These are phyloP conservation scores for Leucocoprinus birnbaumii DNA, from an alignment of 768 basidiomycete genomes.

Conservation along the genomic window DNA sequence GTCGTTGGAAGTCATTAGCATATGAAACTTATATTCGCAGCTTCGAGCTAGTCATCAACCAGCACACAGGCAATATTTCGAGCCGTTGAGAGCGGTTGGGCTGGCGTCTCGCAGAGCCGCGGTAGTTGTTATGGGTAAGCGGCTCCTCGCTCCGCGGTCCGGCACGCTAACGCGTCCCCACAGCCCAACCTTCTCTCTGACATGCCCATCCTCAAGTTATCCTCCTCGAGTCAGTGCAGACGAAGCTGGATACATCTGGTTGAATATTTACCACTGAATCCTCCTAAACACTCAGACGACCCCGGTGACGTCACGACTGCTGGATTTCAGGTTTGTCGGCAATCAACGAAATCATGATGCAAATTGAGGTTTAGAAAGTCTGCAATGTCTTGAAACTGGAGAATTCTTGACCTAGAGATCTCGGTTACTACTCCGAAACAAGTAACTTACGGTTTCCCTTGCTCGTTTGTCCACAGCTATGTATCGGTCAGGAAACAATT, in stretches of 20 bases:
- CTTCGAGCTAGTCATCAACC: slow-evolving; percentile 29
- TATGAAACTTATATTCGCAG: slow-evolving; percentile 35
- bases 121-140: neutral
- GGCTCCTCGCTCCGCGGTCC: neutral
- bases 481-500: no score
- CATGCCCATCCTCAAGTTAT: neutral
- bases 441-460: no score
- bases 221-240: neutral
- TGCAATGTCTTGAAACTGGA: no score
- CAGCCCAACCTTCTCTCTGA: neutral
- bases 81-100: neutral
- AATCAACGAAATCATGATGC: no score
- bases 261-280: no score
- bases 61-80: slow-evolving; percentile 12
- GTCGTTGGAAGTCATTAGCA: slow-evolving; percentile 36
- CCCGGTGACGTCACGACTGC: no score
- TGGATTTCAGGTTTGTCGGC: no score
- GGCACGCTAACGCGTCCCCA: neutral
- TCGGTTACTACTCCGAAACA: no score
- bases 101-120: neutral
- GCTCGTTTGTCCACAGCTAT: no score
- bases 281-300: no score
- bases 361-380: no score
- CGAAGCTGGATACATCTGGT: neutral
- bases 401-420: no score